Percentiles rank a stretch among this genome's conserved stretches.
Evolutionary conservation across 192 early-diverging fungal genomes (phyloP).

Genomic region (Podila minutissima): DNA sequence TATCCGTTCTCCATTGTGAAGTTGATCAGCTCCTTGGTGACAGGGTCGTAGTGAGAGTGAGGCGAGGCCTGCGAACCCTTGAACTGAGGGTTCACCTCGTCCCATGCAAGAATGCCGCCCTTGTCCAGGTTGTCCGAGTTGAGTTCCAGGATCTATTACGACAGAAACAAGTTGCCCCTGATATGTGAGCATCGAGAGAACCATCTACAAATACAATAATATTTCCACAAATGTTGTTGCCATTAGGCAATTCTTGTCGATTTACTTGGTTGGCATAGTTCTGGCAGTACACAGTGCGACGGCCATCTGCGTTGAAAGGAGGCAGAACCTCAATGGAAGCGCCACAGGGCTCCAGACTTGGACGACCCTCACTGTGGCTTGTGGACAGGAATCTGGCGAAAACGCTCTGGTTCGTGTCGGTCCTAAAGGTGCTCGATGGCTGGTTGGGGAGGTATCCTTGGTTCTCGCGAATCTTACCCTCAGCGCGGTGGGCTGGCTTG

Average conservation of each 20-base stretch:
- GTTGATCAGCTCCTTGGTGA: slow-evolving; percentile 79
- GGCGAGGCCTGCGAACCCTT: slow-evolving; percentile 72
- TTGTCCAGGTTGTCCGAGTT: slow-evolving; percentile 74
- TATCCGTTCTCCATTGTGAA: slow-evolving; percentile 79
- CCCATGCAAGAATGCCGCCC: slow-evolving; percentile 64
- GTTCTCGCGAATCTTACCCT: slow-evolving; percentile 71
- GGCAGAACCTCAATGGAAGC: slow-evolving; percentile 65
- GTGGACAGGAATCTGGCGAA: slow-evolving; percentile 69
- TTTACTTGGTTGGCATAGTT: slow-evolving; percentile 74
- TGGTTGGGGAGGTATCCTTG: slow-evolving; percentile 75
- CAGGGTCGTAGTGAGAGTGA: slow-evolving; percentile 74
- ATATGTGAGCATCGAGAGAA: background rate
- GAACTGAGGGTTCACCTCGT: slow-evolving; percentile 71
- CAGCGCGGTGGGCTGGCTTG: slow-evolving; percentile 68
- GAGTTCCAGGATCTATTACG: slow-evolving; percentile 66
- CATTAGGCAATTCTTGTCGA: background rate
- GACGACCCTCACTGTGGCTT: slow-evolving; percentile 63
- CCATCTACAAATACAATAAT: background rate
- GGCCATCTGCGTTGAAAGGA: slow-evolving; percentile 65
- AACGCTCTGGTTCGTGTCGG: slow-evolving; percentile 76
- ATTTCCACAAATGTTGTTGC: no score
- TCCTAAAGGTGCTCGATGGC: slow-evolving; percentile 72
- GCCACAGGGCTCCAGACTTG: slow-evolving; percentile 75
- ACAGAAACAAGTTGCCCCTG: background rate
- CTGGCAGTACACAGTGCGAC: slow-evolving; percentile 71